phyloP scores from a whole-genome alignment of 2,329 filamentous ascomycete species.

The Sclerotinia trifoliorum region DNA sequence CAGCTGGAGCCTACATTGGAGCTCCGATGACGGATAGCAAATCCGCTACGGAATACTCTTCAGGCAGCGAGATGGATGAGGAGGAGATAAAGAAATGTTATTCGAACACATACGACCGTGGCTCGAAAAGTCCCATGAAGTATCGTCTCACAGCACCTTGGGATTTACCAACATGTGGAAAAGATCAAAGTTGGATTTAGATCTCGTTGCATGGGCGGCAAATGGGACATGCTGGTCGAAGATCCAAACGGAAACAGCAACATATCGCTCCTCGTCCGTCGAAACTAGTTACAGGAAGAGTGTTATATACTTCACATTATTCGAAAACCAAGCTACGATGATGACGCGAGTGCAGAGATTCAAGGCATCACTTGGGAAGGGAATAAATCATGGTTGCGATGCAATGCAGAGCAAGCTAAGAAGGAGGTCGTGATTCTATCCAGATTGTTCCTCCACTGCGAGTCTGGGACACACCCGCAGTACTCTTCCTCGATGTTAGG shows the following conservation, averaged over 20 bases:
- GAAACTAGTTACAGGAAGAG: background rate
- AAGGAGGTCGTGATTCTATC: background rate
- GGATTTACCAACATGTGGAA: background rate
- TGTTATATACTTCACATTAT: background rate
- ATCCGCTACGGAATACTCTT: background rate
- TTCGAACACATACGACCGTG: background rate
- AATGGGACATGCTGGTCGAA: background rate
- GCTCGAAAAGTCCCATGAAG: background rate
- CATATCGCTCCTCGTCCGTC: background rate
- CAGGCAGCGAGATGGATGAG: constrained; percentile 1
- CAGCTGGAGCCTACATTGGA: background rate
- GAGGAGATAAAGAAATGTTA: background rate
- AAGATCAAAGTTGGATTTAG: background rate
- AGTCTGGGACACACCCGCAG: background rate
- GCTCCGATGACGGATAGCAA: background rate
- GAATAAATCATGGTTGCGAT: background rate
- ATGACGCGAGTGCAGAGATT: background rate
- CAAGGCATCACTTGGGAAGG: background rate
- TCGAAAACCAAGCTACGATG: background rate
- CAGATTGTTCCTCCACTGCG: background rate
- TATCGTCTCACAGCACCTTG: background rate
- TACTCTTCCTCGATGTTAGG: background rate
- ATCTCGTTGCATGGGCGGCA: background rate
- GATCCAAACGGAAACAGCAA: background rate
- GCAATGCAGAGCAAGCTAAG: background rate